Base-by-base conservation (phyloP, 208 protist species). In the Acanthamoeba culbertsoni region DNA sequence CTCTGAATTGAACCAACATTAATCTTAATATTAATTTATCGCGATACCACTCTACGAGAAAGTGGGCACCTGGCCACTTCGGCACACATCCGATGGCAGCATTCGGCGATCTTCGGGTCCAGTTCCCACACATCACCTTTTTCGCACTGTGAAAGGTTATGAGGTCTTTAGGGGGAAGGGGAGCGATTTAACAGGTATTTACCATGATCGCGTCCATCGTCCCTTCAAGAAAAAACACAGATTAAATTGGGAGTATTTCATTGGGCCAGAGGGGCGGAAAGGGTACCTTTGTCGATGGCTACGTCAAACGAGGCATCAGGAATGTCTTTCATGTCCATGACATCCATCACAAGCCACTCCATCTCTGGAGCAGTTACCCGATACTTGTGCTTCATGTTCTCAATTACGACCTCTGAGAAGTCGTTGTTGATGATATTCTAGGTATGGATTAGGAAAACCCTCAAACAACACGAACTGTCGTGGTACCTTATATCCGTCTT, bases 281-380 rank as follows among this genome's bases (percentile, higher is more conserved):
- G 5, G 23, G 26, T 31, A 59, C 86, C 93, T 62, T 94, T 94
- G 65, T 94, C 93, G 43, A 94, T 86, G 51, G 90, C 93, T 26
- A 93, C 75, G 57, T 94, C 86, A 37, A 94, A 94, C 2, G 48
- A 77, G 51, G 57, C 93, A 40, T 94, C 86, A 45, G 43, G 45
- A 4, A 93, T 46, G 3, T 65, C 51, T 37, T 86, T 42, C 63
- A 94, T 82, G 40, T 82, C 93, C 26, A 71, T 59, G 16, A 93
- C 90, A 35, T 94, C 93, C 93, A 94, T 94, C 53, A 90, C 59
- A 2, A 82, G 20, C 93, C 93, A 94, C 2, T 86, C 35, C 93
- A 94, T 93, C 12, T 88, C 53, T 16, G 93, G 86, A 5, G 51
- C 48, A 20, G 63, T 57, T 1, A 33, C 31, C 43, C 79, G 55